Conservation (phyloP, 2,329 filamentous ascomycete genomes). For the Pyricularia grisea region DNA sequence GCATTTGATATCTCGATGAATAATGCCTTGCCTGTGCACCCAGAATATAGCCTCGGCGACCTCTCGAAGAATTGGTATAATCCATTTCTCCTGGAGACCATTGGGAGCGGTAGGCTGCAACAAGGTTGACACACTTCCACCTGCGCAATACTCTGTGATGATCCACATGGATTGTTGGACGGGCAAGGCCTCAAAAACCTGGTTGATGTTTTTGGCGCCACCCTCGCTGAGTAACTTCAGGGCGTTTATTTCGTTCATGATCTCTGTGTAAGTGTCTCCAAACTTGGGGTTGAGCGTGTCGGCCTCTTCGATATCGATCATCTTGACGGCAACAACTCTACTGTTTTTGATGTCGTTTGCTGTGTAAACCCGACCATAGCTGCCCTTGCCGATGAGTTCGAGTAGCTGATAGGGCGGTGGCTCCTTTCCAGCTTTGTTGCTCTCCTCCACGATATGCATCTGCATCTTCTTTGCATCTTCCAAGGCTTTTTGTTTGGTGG, state of each 20-base stretch:
- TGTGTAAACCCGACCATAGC: conserved; percentile 61
- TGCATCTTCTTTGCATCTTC: conserved; percentile 60
- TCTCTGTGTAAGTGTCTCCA: conserved; percentile 59
- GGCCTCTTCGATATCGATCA: conserved; percentile 73
- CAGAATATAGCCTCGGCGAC: conserved; percentile 57
- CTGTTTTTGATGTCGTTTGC: conserved; percentile 28
- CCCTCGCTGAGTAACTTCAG: conserved; percentile 65
- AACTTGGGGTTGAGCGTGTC: conserved; percentile 58
- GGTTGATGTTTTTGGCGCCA: conserved; percentile 70
- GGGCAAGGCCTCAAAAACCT: conserved; percentile 68
- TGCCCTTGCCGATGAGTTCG: conserved; percentile 60
- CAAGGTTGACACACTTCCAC: conserved; percentile 68
- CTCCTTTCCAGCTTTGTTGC: conserved; percentile 42
- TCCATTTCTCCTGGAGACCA: conserved; percentile 61
- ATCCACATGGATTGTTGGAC: conserved; percentile 80
- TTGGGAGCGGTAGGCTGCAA: conserved; percentile 59
- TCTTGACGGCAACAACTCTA: conserved; percentile 60
- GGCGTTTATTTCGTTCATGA: conserved; percentile 59
- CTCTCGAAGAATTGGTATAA: conserved; percentile 57
- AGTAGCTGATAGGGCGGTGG: conserved; percentile 51
- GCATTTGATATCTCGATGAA: conserved; percentile 64
- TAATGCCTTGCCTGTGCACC: conserved; percentile 60
- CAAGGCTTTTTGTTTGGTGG: conserved; percentile 34
- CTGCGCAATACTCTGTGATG: conserved; percentile 77
- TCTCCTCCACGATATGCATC: conserved; percentile 45